phyloP scores from a whole-genome alignment of 2,329 filamentous ascomycete species.

The Fusarium temperatum region DNA sequence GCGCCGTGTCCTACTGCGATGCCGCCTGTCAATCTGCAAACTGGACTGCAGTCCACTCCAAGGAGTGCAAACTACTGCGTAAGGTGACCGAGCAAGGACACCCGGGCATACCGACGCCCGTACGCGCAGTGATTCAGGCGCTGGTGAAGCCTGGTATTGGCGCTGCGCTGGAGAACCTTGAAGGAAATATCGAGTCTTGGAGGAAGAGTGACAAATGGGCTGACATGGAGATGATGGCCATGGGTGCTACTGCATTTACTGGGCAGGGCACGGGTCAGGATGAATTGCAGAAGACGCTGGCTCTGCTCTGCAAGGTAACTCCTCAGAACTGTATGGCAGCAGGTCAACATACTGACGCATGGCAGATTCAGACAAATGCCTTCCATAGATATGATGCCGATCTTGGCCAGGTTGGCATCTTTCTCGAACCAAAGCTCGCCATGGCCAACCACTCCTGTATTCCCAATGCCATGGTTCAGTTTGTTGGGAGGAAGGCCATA shows the following conservation, averaged over 20 bases:
- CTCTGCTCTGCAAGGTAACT: slow-evolving; percentile 64
- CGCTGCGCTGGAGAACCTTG: slow-evolving; percentile 51
- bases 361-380: slow-evolving; percentile 68
- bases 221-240: slow-evolving; percentile 61
- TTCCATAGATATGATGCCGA: slow-evolving; percentile 66
- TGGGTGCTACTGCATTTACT: slow-evolving; percentile 53
- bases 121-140: slow-evolving; percentile 62
- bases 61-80: slow-evolving; percentile 62
- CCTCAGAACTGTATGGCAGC: too few relatives aligned
- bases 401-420: slow-evolving; percentile 62
- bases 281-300: slow-evolving; percentile 52
- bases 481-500: slow-evolving; percentile 60
- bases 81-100: slow-evolving; percentile 40
- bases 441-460: slow-evolving; percentile 71
- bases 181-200: slow-evolving; percentile 57
- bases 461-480: slow-evolving; percentile 67
- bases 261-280: slow-evolving; percentile 50
- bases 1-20: slow-evolving; percentile 63
- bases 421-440: slow-evolving; percentile 63
- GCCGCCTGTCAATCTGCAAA: slow-evolving; percentile 62
- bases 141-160: slow-evolving; percentile 52
- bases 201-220: slow-evolving; percentile 51
- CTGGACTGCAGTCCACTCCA: slow-evolving; percentile 62
- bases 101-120: slow-evolving; percentile 60
- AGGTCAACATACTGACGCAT: neutral